Evolutionary conservation across 1,139 yeast genomes (phyloP), one percentile per base, ranked within the genome.

Genomic region (Candida albicans): DNA sequence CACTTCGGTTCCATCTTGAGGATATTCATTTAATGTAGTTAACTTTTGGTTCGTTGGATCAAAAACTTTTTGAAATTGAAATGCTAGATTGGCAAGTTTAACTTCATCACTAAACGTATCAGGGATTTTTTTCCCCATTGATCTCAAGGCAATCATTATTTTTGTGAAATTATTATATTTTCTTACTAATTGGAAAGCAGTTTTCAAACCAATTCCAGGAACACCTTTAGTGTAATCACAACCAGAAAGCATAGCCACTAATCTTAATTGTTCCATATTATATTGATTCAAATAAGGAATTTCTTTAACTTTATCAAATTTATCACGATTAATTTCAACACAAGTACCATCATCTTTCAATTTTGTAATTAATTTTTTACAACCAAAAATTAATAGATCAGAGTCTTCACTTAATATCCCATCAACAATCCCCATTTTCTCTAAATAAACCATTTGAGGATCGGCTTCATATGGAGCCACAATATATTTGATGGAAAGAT

Each of bases 381-480:
- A 89, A 0, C 99, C 99, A 70, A 93, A 95, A 2, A 95, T 77
- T 35, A 95, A 70, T 52, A 95, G 70, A 67, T 95, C 99, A 0
- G 98, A 90, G 59, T 95, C 99, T 58, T 95, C 99, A 33, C 96
- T 85, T 9, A 95, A 73, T 8, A 95, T 87, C 0, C 95, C 99
- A 51, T 89, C 86, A 8, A 90, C 95, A 1, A 79, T 45, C 0
- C 95, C 95, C 0, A 68, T 54, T 47, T 81, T 80, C 59, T 93
- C 99, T 40, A 95, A 71, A 56, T 84, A 89, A 7, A 93, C 98
- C 85, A 95, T 80, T 61, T 95, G 99, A 0, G 99, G 87, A 61
- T 95, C 99, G 0, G 99, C 99, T 65, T 95, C 99, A 60, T 90
- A 95, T 0, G 99, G 99, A 0, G 99, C 99, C 8, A 95, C 99